Evolutionary conservation across 139 green algal genomes (phyloP).

Genomic region (Volvox reticuliferus): DNA sequence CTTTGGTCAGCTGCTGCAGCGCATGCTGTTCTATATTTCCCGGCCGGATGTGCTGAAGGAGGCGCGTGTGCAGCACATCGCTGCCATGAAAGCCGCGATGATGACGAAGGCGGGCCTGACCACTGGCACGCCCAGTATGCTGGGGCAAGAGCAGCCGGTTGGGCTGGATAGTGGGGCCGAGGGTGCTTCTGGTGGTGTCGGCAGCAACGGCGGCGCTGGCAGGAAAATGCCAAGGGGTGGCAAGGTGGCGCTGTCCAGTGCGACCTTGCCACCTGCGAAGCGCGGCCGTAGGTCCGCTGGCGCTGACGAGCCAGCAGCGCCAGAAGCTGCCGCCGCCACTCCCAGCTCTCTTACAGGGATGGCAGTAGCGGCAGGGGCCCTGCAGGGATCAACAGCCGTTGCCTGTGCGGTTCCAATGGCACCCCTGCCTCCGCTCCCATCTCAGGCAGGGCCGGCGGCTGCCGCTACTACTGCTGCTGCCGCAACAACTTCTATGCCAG

Average conservation of each 20-base stretch:
- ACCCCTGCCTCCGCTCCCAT: background rate
- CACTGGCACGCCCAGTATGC: background rate
- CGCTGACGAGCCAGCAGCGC: background rate
- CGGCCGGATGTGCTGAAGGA: slow-evolving; percentile 56
- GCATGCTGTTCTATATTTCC: slow-evolving; percentile 69
- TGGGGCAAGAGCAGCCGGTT: slow-evolving; percentile 3
- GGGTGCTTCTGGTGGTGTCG: background rate
- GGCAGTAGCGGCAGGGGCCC: background rate
- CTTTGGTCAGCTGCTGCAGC: slow-evolving; percentile 74
- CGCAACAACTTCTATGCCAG: background rate
- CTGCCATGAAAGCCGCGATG: slow-evolving; percentile 7
- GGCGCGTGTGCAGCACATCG: slow-evolving; percentile 22
- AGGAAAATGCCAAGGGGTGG: slow-evolving; percentile 11
- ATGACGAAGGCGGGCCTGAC: background rate
- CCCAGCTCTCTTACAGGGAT: background rate
- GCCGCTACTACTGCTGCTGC: too few relatives aligned
- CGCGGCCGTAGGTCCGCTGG: background rate
- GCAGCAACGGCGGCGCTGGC: background rate
- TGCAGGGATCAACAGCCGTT: background rate
- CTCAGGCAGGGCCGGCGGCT: background rate
- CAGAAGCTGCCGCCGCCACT: background rate
- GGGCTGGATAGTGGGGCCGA: slow-evolving; percentile 3
- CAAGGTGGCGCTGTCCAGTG: background rate
- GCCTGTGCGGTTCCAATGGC: background rate
- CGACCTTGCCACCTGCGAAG: slow-evolving; percentile 31